These are phyloP conservation scores for Penicillium sp. DNA, from an alignment of 2,329 filamentous ascomycete species.

Conservation along the genomic window DNA sequence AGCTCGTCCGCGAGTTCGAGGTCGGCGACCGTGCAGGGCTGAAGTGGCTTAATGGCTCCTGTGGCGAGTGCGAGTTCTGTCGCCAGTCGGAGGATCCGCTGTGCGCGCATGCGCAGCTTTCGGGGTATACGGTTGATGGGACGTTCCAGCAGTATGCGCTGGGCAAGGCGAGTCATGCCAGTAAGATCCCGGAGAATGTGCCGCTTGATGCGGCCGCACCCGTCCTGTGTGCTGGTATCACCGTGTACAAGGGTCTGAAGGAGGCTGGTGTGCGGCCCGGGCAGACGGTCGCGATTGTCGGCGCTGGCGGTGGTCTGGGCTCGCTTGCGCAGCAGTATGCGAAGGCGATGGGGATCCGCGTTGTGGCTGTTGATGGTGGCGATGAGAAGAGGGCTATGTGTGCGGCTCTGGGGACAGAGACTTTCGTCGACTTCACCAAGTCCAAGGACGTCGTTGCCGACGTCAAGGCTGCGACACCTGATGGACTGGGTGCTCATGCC, in stretches of 20 bases:
- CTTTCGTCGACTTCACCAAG: constrained; percentile 75
- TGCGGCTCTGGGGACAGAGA: constrained; percentile 72
- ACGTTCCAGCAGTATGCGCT: constrained; percentile 92
- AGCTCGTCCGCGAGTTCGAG: constrained; percentile 12
- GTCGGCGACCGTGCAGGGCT: constrained; percentile 21
- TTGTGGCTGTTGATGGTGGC: constrained; percentile 82
- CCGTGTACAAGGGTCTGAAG: constrained; percentile 88
- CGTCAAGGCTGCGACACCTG: constrained; percentile 73
- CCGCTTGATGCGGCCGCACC: constrained; percentile 78
- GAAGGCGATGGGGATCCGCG: constrained; percentile 82
- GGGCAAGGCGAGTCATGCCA: constrained; percentile 83
- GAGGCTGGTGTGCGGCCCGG: constrained; percentile 77
- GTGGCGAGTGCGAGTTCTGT: constrained; percentile 81
- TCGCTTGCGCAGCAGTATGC: constrained; percentile 85
- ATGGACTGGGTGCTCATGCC: constrained; percentile 77
- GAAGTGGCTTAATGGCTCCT: constrained; percentile 85
- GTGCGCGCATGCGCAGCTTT: constrained; percentile 74
- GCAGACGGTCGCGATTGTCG: constrained; percentile 76
- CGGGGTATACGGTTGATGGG: constrained; percentile 90
- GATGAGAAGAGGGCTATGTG: constrained; percentile 75
- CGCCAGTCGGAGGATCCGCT: constrained; percentile 78
- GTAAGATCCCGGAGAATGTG: constrained; percentile 77
- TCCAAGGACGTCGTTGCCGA: constrained; percentile 78
- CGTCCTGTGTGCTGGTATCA: constrained; percentile 81
- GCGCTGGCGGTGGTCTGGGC: constrained; percentile 83